A percentile compares a stretch with the other conserved stretches of the same genome.
Evolutionary conservation across 1,139 yeast species (phyloP).

Genomic region (Wickerhamomyces sp.): DNA sequence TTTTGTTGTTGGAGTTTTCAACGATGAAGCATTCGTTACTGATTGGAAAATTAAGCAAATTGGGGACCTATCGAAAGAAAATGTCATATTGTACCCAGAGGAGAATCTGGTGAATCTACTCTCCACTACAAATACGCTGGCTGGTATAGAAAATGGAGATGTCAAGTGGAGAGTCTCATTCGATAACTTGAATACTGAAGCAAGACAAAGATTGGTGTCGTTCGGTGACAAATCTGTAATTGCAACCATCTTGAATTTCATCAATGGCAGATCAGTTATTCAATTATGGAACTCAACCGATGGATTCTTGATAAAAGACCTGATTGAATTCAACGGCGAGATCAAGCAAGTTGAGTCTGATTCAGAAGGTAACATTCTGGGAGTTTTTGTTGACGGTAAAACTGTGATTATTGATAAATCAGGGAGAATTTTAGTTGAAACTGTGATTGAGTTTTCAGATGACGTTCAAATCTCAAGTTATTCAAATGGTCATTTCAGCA

Average conservation of each 20-base stretch:
- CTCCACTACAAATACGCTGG: constrained; percentile 25
- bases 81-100: constrained; percentile 13
- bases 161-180: constrained; percentile 26
- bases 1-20: constrained; percentile 15
- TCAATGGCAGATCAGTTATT: constrained; percentile 10
- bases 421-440: constrained; percentile 2
- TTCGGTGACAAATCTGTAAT: constrained; percentile 2
- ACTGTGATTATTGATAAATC: constrained; percentile 2
- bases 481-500: constrained; percentile 14
- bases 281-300: constrained; percentile 16
- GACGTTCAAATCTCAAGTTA: constrained; percentile 8
- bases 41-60: constrained; percentile 32
- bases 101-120: constrained; percentile 18
- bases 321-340: constrained; percentile 8
- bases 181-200: constrained; percentile 7
- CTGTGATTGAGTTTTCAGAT: constrained; percentile 5
- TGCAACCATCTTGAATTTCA: constrained; percentile 9
- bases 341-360: constrained; percentile 5
- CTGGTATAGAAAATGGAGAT: constrained; percentile 26
- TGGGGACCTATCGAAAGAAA: constrained; percentile 23
- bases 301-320: constrained; percentile 11
- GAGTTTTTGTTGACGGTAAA: constrained; percentile 11
- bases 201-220: background rate
- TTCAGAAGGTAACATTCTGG: constrained; percentile 1
- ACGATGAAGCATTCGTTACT: constrained; percentile 30